Evolutionary conservation across 2,329 filamentous ascomycete genomes (phyloP).

Genomic region (Ophiosphaerella herpotricha): DNA sequence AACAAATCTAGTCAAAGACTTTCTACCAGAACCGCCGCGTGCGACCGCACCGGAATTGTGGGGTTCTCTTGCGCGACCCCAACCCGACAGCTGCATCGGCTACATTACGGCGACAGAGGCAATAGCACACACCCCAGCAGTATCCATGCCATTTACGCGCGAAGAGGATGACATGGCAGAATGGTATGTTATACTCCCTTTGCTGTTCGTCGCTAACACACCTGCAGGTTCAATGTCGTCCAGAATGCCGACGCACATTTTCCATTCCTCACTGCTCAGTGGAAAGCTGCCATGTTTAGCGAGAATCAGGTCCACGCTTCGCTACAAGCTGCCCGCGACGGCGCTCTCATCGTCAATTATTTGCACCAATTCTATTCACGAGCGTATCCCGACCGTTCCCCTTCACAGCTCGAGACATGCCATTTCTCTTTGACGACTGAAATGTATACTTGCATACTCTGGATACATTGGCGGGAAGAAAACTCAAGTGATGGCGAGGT

Average conservation of each 20-base stretch:
- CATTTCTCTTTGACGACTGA: constrained; percentile 14
- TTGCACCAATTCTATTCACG: constrained; percentile 18
- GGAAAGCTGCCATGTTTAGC: no score
- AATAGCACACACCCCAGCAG: not conserved
- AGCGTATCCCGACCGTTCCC: constrained; percentile 11
- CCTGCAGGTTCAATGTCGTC: constrained; percentile 10
- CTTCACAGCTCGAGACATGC: constrained; percentile 14
- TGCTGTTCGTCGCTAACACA: no score
- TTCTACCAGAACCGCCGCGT: constrained; percentile 10
- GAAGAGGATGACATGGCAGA: constrained; percentile 17
- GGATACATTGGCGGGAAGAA: constrained; percentile 17
- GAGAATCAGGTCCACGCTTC: no score
- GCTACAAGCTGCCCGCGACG: constrained; percentile 11
- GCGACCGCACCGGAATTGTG: constrained; percentile 7
- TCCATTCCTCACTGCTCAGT: constrained; percentile 18
- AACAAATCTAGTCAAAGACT: constrained; percentile 14
- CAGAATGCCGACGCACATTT: constrained; percentile 9
- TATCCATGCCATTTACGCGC: constrained; percentile 8
- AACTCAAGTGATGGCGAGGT: constrained; percentile 8
- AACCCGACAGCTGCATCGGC: constrained; percentile 17
- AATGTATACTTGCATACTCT: constrained; percentile 9
- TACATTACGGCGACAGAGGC: constrained; percentile 16
- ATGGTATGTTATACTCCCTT: constrained; percentile 2
- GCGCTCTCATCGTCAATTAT: constrained; percentile 21
- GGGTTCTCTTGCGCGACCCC: constrained; percentile 11